Conservation (phyloP, 2,329 filamentous ascomycete genomes). For the Sporothrix mexicana region DNA sequence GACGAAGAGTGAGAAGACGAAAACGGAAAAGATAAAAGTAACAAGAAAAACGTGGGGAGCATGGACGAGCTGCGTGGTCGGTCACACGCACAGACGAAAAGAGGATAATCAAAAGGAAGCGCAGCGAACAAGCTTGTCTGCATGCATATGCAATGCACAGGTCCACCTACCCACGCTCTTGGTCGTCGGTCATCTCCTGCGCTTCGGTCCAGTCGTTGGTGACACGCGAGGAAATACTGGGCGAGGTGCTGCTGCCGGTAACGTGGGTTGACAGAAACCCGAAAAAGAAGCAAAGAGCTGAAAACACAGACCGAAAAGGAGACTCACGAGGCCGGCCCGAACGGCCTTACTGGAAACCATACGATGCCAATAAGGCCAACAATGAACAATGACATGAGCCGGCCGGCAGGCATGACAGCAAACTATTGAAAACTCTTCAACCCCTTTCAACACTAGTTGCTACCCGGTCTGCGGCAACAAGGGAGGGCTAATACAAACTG, state of each 20-base stretch:
- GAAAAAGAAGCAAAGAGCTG: not conserved
- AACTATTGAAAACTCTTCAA: not conserved
- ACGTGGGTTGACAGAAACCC: not conserved
- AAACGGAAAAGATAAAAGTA: too few relatives aligned
- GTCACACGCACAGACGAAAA: not conserved
- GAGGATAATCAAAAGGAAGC: not conserved
- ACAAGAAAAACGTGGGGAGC: conserved; percentile 28
- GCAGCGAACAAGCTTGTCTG: not conserved
- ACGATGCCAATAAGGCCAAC: not conserved
- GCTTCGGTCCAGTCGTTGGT: conserved; percentile 10
- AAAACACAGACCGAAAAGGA: not conserved
- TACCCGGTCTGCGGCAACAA: too few relatives aligned
- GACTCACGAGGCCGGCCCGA: not conserved
- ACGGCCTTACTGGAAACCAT: not conserved
- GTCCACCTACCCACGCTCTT: not conserved
- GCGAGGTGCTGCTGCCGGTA: not conserved
- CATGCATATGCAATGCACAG: conserved; percentile 16
- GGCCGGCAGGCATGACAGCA: too few relatives aligned
- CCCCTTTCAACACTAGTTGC: not conserved
- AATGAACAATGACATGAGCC: not conserved
- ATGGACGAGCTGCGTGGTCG: conserved; percentile 18
- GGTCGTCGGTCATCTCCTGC: not conserved
- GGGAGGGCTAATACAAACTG: too few relatives aligned
- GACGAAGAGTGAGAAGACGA: not conserved
- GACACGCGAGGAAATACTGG: conserved; percentile 2